Evolutionary conservation across 495 filamentous ascomycete genomes (phyloP), one percentile per base, ranked within the genome.

Genomic region (Penicillium turbatum): DNA sequence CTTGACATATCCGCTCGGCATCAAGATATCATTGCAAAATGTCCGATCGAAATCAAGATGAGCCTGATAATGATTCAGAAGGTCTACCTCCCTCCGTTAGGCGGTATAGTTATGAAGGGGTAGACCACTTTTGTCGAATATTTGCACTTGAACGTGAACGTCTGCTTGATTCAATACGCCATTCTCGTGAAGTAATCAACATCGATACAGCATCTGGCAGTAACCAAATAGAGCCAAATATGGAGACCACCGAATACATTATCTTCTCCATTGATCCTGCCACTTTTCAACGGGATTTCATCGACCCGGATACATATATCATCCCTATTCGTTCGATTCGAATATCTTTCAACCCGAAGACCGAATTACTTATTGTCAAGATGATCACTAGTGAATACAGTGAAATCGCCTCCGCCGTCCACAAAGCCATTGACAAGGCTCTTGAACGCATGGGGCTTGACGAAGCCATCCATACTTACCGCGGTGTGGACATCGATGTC

Each of bases 81-180:
- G 37, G 24, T 16, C 48, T 51, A n/a, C 48, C 48, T 42, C 40
- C n/a, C 16, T 51, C 48, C 34, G 48, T 42, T 21, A 51, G 37
- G 42, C 48, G 37, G 37, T 51, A 51, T 21, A 13, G 7, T 13
- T 51, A 51, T 42, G 16, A 41, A 42, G 26, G 9, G 0, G 42
- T 34, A 51, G 37, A 41, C 13, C 37, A 51, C 0, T 51, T 51
- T 34, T 11, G 2, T 24, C 48, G 19, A 51, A 51, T 51, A 30
- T 16, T 51, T 34, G 16, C 38, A 0, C 26, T 51, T 24, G 48
- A 51, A 32, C 48, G 48, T 41, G 35, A 50, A 16, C 47, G 47
- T 16, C 47, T 50, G 36, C 35, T 26, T 13, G 35, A 30, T 40
- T 50, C 47, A 50, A 37, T 39, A 21, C 35, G 38, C 38, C 12